Evolutionary conservation across 768 basidiomycete species (phyloP), one percentile per base, ranked within the genome.

Genomic region (Dioszegia crocea): DNA sequence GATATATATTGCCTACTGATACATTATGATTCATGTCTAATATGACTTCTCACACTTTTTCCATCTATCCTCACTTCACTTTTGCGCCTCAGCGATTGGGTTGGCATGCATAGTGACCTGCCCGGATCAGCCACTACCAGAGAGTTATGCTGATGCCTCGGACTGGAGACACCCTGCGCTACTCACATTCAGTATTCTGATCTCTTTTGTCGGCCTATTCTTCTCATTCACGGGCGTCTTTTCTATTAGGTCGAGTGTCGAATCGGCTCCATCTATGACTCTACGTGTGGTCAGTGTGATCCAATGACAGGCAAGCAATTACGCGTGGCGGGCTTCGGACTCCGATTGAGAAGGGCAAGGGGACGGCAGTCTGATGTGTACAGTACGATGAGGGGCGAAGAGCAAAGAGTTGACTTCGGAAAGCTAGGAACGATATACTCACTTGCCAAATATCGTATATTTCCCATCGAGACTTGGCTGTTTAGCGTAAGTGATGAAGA

Each of bases 231-330:
- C 94, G 0, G 91, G 91, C 0, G 87, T 85, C 23, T 86, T 84
- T 75, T 98, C 96, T 84, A 97, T 91, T n/a, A 83, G 82, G 67
- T 98, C 96, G 44, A 99, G 79, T 4, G 93, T 89, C 3, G 89
- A 85, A 73, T 99, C 93, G n/a, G 83, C 84, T 19, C 96, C 96
- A 72, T 99, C 96, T 65, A 99, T 98, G n/a, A 99, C 92, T 45
- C 80, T 81, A 11, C 6, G 4, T 11, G 10, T n/a, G 19, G 19
- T 57, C 36, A 47, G 40, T 19, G 16, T n/a, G 14, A 3, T 51
- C n/a, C n/a, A n/a, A n/a, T n/a, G n/a, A n/a, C n/a, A n/a, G n/a
- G n/a, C n/a, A n/a, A n/a, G n/a, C n/a, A n/a, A n/a, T n/a, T n/a
- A n/a, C n/a, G n/a, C n/a, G n/a, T n/a, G n/a, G n/a, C n/a, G n/a